Evolutionary conservation across 352 stramenopile genomes (phyloP).

Genomic region (Phytophthora sp.): DNA sequence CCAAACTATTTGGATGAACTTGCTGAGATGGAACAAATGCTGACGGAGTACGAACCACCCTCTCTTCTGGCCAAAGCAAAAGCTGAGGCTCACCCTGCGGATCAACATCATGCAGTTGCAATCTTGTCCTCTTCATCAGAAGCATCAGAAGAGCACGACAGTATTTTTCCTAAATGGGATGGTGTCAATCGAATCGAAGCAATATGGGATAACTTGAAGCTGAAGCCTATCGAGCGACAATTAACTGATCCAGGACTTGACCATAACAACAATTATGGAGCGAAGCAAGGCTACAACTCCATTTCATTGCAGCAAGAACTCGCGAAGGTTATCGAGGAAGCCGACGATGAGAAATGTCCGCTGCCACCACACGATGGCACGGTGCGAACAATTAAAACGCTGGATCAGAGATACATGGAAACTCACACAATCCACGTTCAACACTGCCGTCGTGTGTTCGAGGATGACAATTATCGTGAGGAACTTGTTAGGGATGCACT

Average conservation of each 20-base stretch:
- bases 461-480: slow-evolving; percentile 56
- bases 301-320: slow-evolving; percentile 37
- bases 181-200: slow-evolving; percentile 47
- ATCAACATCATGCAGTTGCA: not conserved
- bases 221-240: slow-evolving; percentile 37
- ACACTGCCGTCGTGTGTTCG: slow-evolving; percentile 51
- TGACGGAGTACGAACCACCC: slow-evolving; percentile 33
- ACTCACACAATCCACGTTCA: slow-evolving; percentile 41
- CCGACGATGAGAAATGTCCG: not conserved
- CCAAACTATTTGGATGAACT: slow-evolving; percentile 57
- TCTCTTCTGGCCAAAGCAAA: slow-evolving; percentile 8
- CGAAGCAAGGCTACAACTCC: slow-evolving; percentile 44
- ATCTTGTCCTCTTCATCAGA: not conserved
- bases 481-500: slow-evolving; percentile 40
- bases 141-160: not conserved
- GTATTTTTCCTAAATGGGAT: slow-evolving; percentile 21
- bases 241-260: not conserved
- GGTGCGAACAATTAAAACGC: no score
- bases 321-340: not conserved
- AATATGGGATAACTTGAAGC: slow-evolving; percentile 62
- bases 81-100: not conserved
- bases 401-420: no score
- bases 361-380: no score
- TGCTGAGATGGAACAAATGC: slow-evolving; percentile 59
- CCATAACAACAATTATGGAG: not conserved